phyloP scores from a whole-genome alignment of 208 protist genomes.

The Acanthamoeba sp. region DNA sequence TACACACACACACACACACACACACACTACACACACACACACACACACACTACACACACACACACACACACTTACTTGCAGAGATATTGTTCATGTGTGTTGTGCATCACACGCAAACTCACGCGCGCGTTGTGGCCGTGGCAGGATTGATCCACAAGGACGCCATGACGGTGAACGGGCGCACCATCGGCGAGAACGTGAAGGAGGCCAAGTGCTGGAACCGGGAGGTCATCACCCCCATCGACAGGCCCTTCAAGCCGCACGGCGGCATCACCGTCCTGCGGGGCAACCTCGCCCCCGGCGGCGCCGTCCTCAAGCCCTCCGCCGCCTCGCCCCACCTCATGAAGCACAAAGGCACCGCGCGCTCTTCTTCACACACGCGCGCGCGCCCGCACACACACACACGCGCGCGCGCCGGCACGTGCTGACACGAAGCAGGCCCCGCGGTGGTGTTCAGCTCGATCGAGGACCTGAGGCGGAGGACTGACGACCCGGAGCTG shows the following conservation, averaged over 20 bases:
- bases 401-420: too few species aligned
- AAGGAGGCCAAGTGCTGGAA: constrained; percentile 1
- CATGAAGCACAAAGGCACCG: background rate
- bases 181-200: constrained; percentile 1
- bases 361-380: too few species aligned
- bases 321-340: background rate
- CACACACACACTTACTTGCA: too few species aligned
- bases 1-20: too few species aligned
- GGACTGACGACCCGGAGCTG: background rate
- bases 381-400: too few species aligned
- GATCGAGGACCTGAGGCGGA: background rate
- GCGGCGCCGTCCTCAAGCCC: background rate
- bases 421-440: background rate
- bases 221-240: background rate
- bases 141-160: background rate
- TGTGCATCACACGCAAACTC: too few species aligned
- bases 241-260: background rate
- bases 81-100: too few species aligned
- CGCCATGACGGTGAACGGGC: background rate
- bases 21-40: too few species aligned
- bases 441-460: background rate
- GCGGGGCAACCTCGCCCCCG: background rate
- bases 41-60: too few species aligned
- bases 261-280: background rate
- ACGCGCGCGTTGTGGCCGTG: too few species aligned